Conservation (phyloP, 2,329 filamentous ascomycete species). For the Fusarium sp. region DNA sequence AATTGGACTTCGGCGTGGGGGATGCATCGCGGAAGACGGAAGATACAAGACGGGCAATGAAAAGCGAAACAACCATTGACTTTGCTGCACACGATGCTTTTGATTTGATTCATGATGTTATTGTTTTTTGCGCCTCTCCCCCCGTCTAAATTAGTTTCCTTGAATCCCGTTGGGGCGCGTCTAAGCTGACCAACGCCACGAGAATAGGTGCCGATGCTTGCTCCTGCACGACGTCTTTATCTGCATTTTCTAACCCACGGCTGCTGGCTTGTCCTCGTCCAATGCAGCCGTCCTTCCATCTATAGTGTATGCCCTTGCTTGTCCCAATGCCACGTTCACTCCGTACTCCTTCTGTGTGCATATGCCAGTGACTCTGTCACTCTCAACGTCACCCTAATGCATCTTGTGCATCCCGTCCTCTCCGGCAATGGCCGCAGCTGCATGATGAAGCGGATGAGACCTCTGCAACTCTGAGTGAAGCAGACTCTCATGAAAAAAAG, state of each 20-base stretch:
- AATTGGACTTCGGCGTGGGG: background rate
- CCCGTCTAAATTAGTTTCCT: slow-evolving; percentile 4
- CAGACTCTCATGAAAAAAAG: background rate
- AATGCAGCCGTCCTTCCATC: slow-evolving; percentile 1
- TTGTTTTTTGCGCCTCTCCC: background rate
- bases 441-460: background rate
- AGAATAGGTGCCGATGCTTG: background rate
- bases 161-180: slow-evolving; percentile 30
- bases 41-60: background rate
- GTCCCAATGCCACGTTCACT: background rate
- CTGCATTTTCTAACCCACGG: slow-evolving; percentile 12
- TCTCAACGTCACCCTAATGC: slow-evolving; percentile 27
- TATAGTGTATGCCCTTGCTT: background rate
- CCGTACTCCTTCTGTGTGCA: slow-evolving; percentile 9
- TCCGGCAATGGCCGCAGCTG: background rate
- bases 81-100: background rate
- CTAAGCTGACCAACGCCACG: slow-evolving; percentile 15
- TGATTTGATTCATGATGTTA: background rate
- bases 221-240: slow-evolving; percentile 1
- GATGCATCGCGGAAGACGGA: background rate
- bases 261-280: slow-evolving; percentile 1
- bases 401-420: slow-evolving; percentile 18
- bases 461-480: background rate
- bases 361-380: slow-evolving; percentile 9
- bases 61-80: background rate